Evolutionary conservation across 164 flowering plant genomes (phyloP), one percentile per base, ranked within the genome.

Genomic region (Umbilicus rupestris): DNA sequence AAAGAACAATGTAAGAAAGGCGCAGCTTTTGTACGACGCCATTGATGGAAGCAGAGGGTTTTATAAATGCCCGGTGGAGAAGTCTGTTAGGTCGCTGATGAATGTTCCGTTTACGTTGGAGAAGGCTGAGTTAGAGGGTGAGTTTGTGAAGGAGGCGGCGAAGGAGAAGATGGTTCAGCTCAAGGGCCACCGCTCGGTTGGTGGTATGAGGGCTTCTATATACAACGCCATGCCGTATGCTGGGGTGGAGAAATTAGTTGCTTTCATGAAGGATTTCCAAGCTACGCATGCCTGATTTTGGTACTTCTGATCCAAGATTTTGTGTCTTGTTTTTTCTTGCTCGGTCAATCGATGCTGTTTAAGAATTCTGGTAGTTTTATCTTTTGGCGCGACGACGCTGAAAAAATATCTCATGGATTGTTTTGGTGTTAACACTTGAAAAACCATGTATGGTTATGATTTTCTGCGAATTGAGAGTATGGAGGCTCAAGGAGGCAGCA

Each of bases 191-290:
- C 72, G 97, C 66, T 92, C 99, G 24, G 99, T 95, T 8, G 99
- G 99, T 17, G 97, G 99, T 3, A 86, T 92, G 85, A 77, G 99
- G 49, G 99, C 99, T 77, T 92, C 97, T 1, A 95, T 95, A 28
- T 95, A 89, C 71, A 95, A 95, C 78, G 99, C 99, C 0, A 89
- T 92, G 97, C 96, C 96, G 10, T 77, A 84, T 73, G 96, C 92
- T 71, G 99, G 99, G 2, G 96, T 94, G 44, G 89, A 91, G 77
- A 94, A 89, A 73, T 73, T 94, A 84, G 97, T 91, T 62, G 89
- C 84, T 73, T 94, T 91, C 81, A 94, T 94, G 99, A 87, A 88
- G 82, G 90, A 85, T 63, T 94, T 94, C 78, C 97, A 88, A 75
- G 84, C 88, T 42, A 89, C 74, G 85, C 93, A 87, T 77, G 86